phyloP scores from a whole-genome alignment of 73 alveolate species.

The Paramecium biaurelia region DNA sequence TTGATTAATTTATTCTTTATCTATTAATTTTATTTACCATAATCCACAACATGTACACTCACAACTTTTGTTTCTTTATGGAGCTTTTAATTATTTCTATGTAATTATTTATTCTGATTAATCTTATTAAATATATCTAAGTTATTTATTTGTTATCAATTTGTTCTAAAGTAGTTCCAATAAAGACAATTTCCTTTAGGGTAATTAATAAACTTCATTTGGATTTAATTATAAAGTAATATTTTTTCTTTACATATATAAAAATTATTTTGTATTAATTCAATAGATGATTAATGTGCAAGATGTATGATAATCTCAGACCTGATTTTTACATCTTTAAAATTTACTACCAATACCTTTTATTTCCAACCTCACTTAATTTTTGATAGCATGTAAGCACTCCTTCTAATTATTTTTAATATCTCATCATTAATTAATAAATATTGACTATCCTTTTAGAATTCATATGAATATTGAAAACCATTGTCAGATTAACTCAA shows the following conservation, averaged over 20 bases:
- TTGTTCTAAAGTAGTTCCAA: not conserved
- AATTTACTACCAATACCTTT: not conserved
- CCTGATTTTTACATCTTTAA: not conserved
- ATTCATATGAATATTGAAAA: too few relatives aligned
- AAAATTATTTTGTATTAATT: not conserved
- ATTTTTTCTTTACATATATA: not conserved
- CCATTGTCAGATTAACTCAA: too few relatives aligned
- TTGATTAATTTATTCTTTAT: not conserved
- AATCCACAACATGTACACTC: slow-evolving; percentile 7
- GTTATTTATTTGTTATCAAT: not conserved
- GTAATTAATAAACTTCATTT: not conserved
- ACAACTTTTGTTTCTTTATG: slow-evolving; percentile 3
- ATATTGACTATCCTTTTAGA: not conserved
- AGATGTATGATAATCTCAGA: not conserved
- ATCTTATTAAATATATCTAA: not conserved
- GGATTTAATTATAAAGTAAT: not conserved
- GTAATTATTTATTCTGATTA: not conserved
- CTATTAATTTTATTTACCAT: not conserved
- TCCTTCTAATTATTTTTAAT: not conserved
- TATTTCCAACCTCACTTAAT: not conserved
- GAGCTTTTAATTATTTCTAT: not conserved
- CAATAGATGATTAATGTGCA: not conserved
- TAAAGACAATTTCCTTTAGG: not conserved
- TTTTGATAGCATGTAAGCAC: not conserved
- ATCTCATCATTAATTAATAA: not conserved